Conservation (phyloP, 257 asterid species). For the Solanum commersonii region DNA sequence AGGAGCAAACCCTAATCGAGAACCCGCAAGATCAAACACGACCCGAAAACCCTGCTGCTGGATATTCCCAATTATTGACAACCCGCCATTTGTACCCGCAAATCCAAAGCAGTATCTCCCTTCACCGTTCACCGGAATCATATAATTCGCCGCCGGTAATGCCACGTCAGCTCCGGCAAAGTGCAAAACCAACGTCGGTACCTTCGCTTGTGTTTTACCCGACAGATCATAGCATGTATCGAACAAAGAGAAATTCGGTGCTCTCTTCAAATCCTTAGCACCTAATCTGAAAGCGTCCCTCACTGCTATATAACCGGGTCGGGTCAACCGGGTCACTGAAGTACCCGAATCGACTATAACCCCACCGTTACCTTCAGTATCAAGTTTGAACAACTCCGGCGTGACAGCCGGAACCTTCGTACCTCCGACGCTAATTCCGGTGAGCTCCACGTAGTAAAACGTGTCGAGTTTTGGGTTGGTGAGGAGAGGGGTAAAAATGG, state of each 20-base stretch:
- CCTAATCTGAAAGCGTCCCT: constrained; percentile 20
- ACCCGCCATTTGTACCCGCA: background rate
- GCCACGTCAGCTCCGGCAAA: constrained; percentile 1
- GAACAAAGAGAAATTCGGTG: background rate
- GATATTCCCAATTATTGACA: constrained; percentile 50
- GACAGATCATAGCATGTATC: background rate
- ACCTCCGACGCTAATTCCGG: constrained; percentile 82
- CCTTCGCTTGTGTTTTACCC: background rate
- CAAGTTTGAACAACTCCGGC: constrained; percentile 40
- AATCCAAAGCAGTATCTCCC: constrained; percentile 1
- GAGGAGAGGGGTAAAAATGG: constrained; percentile 58
- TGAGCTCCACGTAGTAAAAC: constrained; percentile 60
- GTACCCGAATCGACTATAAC: constrained; percentile 6
- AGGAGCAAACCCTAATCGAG: constrained; percentile 50
- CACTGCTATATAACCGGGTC: background rate
- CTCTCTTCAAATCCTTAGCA: constrained; percentile 32
- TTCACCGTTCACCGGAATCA: constrained; percentile 2
- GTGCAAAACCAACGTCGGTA: constrained; percentile 3
- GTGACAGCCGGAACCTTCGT: constrained; percentile 32
- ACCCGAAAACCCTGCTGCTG: constrained; percentile 74
- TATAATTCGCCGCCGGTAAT: constrained; percentile 1
- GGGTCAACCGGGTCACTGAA: constrained; percentile 1
- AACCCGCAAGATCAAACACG: constrained; percentile 42
- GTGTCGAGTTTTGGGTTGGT: constrained; percentile 64
- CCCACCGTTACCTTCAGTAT: background rate